Percentiles rank a stretch among this genome's conserved stretches.
Evolutionary conservation across 169 alveolate genomes (phyloP).

Genomic region (Plasmodium vivax): DNA sequence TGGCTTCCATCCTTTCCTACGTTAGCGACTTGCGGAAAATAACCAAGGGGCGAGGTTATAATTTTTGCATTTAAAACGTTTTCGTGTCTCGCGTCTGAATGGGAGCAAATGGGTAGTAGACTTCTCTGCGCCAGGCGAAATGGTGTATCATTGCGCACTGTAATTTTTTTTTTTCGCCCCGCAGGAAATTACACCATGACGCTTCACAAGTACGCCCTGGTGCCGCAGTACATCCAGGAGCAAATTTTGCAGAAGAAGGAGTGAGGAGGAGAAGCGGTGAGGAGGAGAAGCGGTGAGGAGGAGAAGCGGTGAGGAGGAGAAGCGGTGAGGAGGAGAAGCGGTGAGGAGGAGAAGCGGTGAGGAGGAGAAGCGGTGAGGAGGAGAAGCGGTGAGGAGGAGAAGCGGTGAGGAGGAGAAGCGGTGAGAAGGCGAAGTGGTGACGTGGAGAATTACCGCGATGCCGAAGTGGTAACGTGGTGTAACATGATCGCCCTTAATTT

Average conservation of each 20-base stretch:
- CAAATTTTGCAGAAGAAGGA: slow-evolving; percentile 74
- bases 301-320: slow-evolving; percentile 6
- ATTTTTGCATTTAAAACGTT: slow-evolving; percentile 2
- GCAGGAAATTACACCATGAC: slow-evolving; percentile 73
- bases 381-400: too few species aligned
- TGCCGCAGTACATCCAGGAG: slow-evolving; percentile 69
- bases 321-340: too few species aligned
- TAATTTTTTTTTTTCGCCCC: slow-evolving; percentile 11
- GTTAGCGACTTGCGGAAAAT: slow-evolving; percentile 73
- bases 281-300: too few species aligned
- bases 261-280: not conserved
- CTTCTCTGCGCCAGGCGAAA: not conserved
- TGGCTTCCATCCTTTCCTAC: slow-evolving; percentile 74
- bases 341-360: too few species aligned
- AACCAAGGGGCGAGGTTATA: slow-evolving; percentile 73
- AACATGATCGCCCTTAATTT: not conserved
- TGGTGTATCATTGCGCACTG: not conserved
- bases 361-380: too few species aligned
- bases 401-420: too few species aligned
- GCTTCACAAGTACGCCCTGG: slow-evolving; percentile 64
- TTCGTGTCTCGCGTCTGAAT: not conserved
- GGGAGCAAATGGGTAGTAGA: not conserved
- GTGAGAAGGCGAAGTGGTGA: not conserved
- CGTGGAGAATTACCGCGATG: too few species aligned
- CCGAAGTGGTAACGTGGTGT: not conserved